Evolutionary conservation across 2,329 filamentous ascomycete species (phyloP), one percentile per base, ranked within the genome.

Genomic region (Remersonia thermophila): DNA sequence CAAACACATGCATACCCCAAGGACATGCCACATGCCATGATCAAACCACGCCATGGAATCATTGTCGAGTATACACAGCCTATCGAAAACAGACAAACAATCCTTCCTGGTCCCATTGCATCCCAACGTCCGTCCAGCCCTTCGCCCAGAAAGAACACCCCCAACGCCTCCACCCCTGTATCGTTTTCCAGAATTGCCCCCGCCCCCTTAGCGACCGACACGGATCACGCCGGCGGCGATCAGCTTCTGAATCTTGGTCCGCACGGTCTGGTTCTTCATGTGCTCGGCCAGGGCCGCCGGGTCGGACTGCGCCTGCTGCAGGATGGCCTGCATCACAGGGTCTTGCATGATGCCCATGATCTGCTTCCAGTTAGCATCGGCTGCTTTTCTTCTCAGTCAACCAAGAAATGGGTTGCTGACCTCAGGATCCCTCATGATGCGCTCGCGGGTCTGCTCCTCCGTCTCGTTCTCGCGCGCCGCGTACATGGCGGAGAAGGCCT

Each of bases 311-410:
- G 91, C 91, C 65, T 98, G 91, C 59, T 96, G 87, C 38, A 96
- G 74, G 48, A 95, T 95, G 47, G 81, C 82, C 65, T 98, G 86
- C 89, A 98, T 96, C 55, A 98, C 80, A 12, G 91, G 91, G 55
- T 98, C 91, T 59, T 87, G 80, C 63, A 96, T 83, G 54, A 95
- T 89, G 44, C 68, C 62, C 73, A 93, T 83, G 57, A 96, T 94
- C 78, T 69, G 49, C 28, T 23, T 23, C 20, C 5, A 23, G 2
- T 36, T 33, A 50, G 62, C 48, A 59, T 52, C 36, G 45, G 20
- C 5, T 5, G 9, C 5, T 9, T 23, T 5, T 23, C 20, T 23
- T 23, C 5, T 5, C 9, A 23, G 20, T 5, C 5, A 23, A 23
- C 20, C 5, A 9, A 25, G 26, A 12, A n/a, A 13, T 12, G 9